phyloP scores from a whole-genome alignment of 164 flowering plant genomes.

The Warburgia ugandensis region DNA sequence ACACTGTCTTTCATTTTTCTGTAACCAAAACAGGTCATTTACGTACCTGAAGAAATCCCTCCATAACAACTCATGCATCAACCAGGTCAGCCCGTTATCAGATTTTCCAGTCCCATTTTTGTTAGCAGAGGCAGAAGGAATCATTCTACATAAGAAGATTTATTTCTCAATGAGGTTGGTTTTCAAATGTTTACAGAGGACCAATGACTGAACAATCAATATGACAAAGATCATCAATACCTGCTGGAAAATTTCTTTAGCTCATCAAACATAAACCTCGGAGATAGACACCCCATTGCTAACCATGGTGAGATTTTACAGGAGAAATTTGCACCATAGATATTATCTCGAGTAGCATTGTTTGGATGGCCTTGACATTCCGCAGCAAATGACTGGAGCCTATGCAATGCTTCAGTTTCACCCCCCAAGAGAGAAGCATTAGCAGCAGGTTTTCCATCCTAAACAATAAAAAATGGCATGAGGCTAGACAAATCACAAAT shows the following conservation, averaged over 20 bases:
- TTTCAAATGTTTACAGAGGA: not conserved
- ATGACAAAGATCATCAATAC: constrained; percentile 19
- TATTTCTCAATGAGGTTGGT: constrained; percentile 3
- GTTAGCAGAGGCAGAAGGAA: constrained; percentile 40
- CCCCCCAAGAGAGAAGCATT: constrained; percentile 79
- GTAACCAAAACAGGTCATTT: not conserved
- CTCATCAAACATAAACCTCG: constrained; percentile 89
- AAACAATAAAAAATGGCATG: constrained; percentile 4
- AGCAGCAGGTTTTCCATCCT: constrained; percentile 68
- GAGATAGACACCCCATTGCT: constrained; percentile 89
- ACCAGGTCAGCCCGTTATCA: constrained; percentile 69
- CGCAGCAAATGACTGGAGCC: constrained; percentile 65
- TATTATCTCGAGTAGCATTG: constrained; percentile 42
- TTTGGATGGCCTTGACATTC: constrained; percentile 77
- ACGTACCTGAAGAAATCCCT: constrained; percentile 98
- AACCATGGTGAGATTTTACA: constrained; percentile 97
- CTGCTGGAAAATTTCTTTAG: constrained; percentile 64
- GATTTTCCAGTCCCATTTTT: constrained; percentile 39
- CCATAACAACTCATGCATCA: constrained; percentile 90
- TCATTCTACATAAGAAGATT: constrained; percentile 29
- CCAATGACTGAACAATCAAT: not conserved
- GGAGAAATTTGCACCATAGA: constrained; percentile 91
- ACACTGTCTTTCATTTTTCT: not conserved
- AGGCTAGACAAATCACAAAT: not conserved
- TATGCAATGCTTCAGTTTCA: constrained; percentile 81